Base-by-base conservation (phyloP, 768 basidiomycete species). In the Amanita pallidorosea region DNA sequence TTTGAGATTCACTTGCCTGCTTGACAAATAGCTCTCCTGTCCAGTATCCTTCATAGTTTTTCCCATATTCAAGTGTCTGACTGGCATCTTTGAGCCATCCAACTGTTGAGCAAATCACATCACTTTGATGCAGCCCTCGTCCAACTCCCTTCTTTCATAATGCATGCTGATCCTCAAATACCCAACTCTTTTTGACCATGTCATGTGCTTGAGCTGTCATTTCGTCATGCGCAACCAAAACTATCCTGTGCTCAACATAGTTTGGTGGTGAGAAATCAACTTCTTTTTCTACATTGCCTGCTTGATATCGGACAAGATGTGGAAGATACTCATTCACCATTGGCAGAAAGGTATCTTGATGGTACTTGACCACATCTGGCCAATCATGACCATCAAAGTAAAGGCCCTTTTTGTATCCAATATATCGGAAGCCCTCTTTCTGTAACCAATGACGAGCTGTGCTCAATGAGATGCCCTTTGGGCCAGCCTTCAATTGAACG, bases 41-140 rank as follows among this genome's bases (percentile, higher is more conserved):
- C 67, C 68, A 67, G 47, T 63, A 68, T 1, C 71, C 70, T 6
- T 72, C 63, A 53, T 73, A 65, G 56, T 69, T 71, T 47, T 72
- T 74, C 4, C 70, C 70, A 61, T 73, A 72, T 44, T 73, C 67
- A 7, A 70, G 47, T 15, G 53, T 53, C 51, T 67, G 64, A 12
- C 64, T 58, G 12, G 63, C 70, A 9, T 62, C 66, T 6, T 45
- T 33, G 11, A 71, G 25, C 51, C 58, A 60, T 1, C 70, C 66
- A 52, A 55, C 38, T n/a, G 58, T 66, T 17, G 60, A 65, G 45
- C 63, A 65, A 34, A 73, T 68, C 3, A 70, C 58, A 52, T 69
- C 65, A 40, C 61, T 65, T 12, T 61, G 59, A 56, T 73, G 70
- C 12, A 71, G 45, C 0, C 70, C 68, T 5, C 63, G 57, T 3